These are phyloP conservation scores for Cyphellophora attinorum DNA, from an alignment of 2,329 filamentous ascomycete genomes.

Conservation along the genomic window DNA sequence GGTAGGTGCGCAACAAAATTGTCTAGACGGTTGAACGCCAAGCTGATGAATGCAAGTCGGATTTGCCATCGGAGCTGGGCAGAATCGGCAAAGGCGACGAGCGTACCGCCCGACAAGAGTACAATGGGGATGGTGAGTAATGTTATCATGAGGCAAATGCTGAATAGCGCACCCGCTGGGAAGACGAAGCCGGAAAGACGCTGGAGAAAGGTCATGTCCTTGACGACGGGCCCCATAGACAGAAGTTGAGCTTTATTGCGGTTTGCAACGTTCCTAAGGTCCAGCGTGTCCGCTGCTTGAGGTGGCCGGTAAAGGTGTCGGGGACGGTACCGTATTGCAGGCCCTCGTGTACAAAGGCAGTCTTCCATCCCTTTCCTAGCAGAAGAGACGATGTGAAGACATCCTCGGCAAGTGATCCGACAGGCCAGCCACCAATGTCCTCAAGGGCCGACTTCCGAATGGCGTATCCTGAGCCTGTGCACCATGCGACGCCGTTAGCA, in stretches of 20 bases:
- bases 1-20: slow-evolving; percentile 44
- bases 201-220: slow-evolving; percentile 41
- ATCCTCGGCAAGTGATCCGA: slow-evolving; percentile 21
- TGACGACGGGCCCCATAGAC: slow-evolving; percentile 40
- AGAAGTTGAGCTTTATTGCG: slow-evolving; percentile 46
- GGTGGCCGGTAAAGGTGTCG: slow-evolving; percentile 24
- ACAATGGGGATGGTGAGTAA: slow-evolving; percentile 44
- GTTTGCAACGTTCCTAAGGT: slow-evolving; percentile 38
- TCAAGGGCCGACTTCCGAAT: slow-evolving; percentile 19
- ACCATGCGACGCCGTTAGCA: slow-evolving; percentile 19
- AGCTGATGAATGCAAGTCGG: slow-evolving; percentile 37
- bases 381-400: slow-evolving; percentile 18
- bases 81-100: slow-evolving; percentile 41
- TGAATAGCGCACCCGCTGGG: slow-evolving; percentile 41
- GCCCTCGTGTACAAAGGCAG: slow-evolving; percentile 17
- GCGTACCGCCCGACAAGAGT: slow-evolving; percentile 40
- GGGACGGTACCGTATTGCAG: slow-evolving; percentile 23
- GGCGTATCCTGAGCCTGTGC: slow-evolving; percentile 21
- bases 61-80: slow-evolving; percentile 45
- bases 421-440: slow-evolving; percentile 20
- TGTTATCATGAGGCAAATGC: slow-evolving; percentile 27
- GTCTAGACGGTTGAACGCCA: slow-evolving; percentile 37
- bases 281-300: slow-evolving; percentile 29
- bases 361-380: slow-evolving; percentile 19
- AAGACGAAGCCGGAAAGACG: slow-evolving; percentile 47